Percentiles rank a stretch among this genome's conserved stretches.
Evolutionary conservation across 441 rosid species (phyloP).

Genomic region (Pelargonium citronellum): DNA sequence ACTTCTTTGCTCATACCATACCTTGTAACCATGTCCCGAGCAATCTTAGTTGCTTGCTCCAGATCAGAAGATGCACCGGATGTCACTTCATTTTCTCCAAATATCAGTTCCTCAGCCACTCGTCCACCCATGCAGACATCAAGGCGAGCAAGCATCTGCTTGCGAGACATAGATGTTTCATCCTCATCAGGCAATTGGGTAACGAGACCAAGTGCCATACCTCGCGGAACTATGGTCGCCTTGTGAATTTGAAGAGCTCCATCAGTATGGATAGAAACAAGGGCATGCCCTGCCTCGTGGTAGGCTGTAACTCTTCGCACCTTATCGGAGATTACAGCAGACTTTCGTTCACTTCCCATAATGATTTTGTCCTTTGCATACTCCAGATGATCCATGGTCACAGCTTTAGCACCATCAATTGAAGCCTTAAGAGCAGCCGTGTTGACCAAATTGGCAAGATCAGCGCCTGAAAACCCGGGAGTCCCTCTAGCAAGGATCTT

Average conservation of each 20-base stretch:
- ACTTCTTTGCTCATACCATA: slow-evolving; percentile 92
- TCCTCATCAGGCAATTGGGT: slow-evolving; percentile 81
- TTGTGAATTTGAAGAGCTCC: slow-evolving; percentile 95
- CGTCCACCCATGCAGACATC: slow-evolving; percentile 92
- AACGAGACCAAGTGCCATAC: slow-evolving; percentile 91
- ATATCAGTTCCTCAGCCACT: slow-evolving; percentile 89
- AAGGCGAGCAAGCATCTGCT: slow-evolving; percentile 94
- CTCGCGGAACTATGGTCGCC: slow-evolving; percentile 91
- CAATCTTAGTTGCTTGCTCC: slow-evolving; percentile 67
- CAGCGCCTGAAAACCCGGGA: slow-evolving; percentile 96
- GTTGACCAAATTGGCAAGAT: slow-evolving; percentile 81
- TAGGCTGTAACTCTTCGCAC: slow-evolving; percentile 70
- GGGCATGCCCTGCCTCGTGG: slow-evolving; percentile 97
- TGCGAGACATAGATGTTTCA: slow-evolving; percentile 54
- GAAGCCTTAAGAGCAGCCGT: slow-evolving; percentile 96
- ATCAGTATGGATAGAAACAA: slow-evolving; percentile 79
- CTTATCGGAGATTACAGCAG: slow-evolving; percentile 81
- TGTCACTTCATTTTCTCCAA: slow-evolving; percentile 86
- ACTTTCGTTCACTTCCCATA: slow-evolving; percentile 97
- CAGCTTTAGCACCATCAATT: slow-evolving; percentile 85
- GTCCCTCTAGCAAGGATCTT: slow-evolving; percentile 92
- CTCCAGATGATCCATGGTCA: slow-evolving; percentile 82
- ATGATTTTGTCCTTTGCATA: slow-evolving; percentile 87
- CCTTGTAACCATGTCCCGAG: slow-evolving; percentile 82
- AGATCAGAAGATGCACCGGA: slow-evolving; percentile 82